Conservation (phyloP, 2,329 filamentous ascomycete genomes). For the Aspergillus sp. region DNA sequence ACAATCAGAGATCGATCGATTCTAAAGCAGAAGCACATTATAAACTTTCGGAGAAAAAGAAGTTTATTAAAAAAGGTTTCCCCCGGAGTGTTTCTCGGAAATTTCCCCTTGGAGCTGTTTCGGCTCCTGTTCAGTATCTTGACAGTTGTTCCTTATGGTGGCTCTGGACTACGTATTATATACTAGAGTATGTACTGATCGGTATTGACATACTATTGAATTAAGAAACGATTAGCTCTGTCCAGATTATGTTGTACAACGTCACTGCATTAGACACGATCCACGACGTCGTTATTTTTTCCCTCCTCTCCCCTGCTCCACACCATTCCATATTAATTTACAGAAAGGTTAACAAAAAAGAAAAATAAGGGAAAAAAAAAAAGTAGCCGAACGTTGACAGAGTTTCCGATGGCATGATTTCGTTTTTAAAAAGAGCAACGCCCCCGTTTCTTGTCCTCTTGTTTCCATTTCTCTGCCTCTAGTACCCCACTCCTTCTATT, state of each 20-base stretch:
- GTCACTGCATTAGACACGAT: constrained; percentile 13
- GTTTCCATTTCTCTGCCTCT: constrained; percentile 5
- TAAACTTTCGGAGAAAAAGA: constrained; percentile 1
- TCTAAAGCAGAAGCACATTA: background rate
- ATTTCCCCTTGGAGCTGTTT: background rate
- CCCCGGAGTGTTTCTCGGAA: background rate
- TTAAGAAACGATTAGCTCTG: no score
- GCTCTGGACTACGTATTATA: no score
- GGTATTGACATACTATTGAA: no score
- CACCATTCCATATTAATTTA: constrained; percentile 12
- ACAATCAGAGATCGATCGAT: background rate
- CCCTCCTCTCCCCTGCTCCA: constrained; percentile 13
- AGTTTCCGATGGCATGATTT: background rate
- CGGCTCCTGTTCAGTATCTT: background rate
- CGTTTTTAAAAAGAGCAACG: constrained; percentile 6
- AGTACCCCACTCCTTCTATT: background rate
- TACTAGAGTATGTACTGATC: no score
- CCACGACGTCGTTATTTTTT: constrained; percentile 10
- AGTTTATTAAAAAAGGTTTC: background rate
- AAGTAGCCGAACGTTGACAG: background rate
- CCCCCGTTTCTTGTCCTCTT: background rate
- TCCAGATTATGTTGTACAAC: background rate
- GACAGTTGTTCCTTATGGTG: no score
- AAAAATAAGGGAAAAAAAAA: background rate
- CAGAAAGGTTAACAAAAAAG: background rate